A percentile compares a stretch with the other conserved stretches of the same genome.
phyloP scores from a whole-genome alignment of 1,284 basidiomycete species.

The Austropuccinia psidii region DNA sequence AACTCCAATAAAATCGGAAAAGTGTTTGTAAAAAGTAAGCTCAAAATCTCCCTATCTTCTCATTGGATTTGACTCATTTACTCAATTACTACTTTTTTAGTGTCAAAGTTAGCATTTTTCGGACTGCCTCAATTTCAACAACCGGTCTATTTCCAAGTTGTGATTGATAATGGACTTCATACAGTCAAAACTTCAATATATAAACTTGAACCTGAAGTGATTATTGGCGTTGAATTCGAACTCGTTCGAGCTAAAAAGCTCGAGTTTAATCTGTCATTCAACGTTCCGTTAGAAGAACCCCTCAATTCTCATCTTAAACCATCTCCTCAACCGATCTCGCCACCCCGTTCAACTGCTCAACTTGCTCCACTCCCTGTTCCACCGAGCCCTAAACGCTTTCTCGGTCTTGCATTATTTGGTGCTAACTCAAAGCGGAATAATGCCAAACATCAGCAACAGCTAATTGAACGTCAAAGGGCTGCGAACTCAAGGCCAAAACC shows the following conservation, averaged over 20 bases:
- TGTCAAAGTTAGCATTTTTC: constrained; percentile 24
- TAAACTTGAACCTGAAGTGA: constrained; percentile 23
- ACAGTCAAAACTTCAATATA: constrained; percentile 20
- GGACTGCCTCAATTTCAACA: neutral
- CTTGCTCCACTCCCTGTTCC: neutral
- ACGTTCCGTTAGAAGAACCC: constrained; percentile 22
- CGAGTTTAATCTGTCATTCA: constrained; percentile 30
- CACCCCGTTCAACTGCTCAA: constrained; percentile 4
- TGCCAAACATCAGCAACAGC: constrained; percentile 19
- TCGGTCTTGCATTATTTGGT: constrained; percentile 1
- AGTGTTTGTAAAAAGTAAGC: constrained; percentile 35
- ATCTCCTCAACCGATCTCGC: neutral
- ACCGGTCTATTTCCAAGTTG: constrained; percentile 22
- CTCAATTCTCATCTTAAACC: constrained; percentile 32
- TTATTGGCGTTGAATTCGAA: constrained; percentile 29
- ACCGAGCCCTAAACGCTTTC: constrained; percentile 16
- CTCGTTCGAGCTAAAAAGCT: constrained; percentile 27
- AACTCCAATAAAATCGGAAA: constrained; percentile 23
- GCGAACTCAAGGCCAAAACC: neutral
- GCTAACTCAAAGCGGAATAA: constrained; percentile 5
- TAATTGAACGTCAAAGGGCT: constrained; percentile 1
- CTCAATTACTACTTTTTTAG: too few species aligned
- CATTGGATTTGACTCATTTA: neutral
- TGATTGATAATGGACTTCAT: constrained; percentile 35
- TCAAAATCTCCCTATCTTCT: neutral